A percentile compares a stretch with the other conserved stretches of the same genome.
These are phyloP conservation scores for Piloderma croceum DNA, from an alignment of 768 basidiomycete genomes.

Conservation along the genomic window DNA sequence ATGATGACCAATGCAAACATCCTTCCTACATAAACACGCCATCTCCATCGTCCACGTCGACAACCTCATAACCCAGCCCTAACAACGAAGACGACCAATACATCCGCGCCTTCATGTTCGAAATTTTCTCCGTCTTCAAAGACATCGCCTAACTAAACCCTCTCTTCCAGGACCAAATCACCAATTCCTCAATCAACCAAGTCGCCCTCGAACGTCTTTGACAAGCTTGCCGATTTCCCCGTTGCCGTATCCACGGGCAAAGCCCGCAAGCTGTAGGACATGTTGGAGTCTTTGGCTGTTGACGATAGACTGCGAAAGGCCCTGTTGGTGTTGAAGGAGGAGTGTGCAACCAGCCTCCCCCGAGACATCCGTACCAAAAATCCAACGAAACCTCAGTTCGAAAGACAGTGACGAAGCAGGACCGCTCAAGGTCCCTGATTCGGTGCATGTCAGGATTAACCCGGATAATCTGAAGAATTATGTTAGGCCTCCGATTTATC, in stretches of 20 bases:
- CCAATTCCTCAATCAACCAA: conserved; percentile 92
- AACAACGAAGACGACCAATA: conserved; percentile 92
- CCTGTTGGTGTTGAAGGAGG: conserved; percentile 91
- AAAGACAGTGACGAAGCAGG: conserved; percentile 66
- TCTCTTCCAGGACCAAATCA: conserved; percentile 96
- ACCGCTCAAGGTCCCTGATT: conserved; percentile 70
- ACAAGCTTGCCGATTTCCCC: conserved; percentile 95
- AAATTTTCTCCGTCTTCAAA: conserved; percentile 96
- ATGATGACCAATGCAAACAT: conserved; percentile 67
- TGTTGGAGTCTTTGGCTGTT: conserved; percentile 79
- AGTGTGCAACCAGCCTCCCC: conserved; percentile 39
- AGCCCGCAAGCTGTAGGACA: conserved; percentile 86
- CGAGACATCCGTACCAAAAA: conserved; percentile 18
- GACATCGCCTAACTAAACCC: conserved; percentile 97
- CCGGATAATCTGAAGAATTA: conserved; percentile 91
- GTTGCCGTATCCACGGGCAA: conserved; percentile 95
- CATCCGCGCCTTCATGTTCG: conserved; percentile 92
- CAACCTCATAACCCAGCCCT: conserved; percentile 76
- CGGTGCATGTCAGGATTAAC: conserved; percentile 76
- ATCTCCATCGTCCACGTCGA: conserved; percentile 87
- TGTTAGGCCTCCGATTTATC: conserved; percentile 92
- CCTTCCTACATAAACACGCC: conserved; percentile 73
- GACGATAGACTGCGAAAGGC: conserved; percentile 89
- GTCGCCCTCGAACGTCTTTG: conserved; percentile 91
- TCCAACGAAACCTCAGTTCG: conserved; percentile 23